Percentiles rank a stretch among this genome's conserved stretches.
phyloP scores from a whole-genome alignment of 192 early-diverging fungal species.

The Nowakowskiella sp. region DNA sequence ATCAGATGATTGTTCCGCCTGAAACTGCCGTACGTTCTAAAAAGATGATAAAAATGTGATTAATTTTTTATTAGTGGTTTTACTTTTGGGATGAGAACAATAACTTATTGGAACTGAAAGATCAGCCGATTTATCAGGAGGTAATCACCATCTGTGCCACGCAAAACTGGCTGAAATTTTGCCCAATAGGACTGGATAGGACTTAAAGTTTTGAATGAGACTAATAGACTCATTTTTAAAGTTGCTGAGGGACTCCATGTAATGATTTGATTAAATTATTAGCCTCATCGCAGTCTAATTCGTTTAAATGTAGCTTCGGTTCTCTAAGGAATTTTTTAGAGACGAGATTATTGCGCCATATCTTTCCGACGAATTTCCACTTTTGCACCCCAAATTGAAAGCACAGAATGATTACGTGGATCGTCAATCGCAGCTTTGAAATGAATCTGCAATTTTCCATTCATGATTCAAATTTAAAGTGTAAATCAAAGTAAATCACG shows the following conservation, averaged over 20 bases:
- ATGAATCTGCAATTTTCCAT: too few relatives aligned
- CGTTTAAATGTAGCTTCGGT: too few relatives aligned
- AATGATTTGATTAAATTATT: too few relatives aligned
- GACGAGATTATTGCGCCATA: too few relatives aligned
- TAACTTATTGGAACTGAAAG: conserved; percentile 15
- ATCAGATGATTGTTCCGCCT: conserved; percentile 58
- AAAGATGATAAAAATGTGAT: neutral
- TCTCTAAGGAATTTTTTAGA: too few relatives aligned
- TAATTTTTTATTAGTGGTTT: conserved; percentile 16
- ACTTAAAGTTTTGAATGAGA: conserved; percentile 22
- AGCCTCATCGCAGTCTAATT: too few relatives aligned
- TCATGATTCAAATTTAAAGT: too few relatives aligned
- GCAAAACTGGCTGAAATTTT: neutral
- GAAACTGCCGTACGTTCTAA: conserved; percentile 23
- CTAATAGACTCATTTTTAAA: conserved; percentile 18
- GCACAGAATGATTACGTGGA: too few relatives aligned
- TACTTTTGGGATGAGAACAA: conserved; percentile 31
- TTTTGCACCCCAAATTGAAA: too few relatives aligned
- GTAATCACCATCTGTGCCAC: neutral
- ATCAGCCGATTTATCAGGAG: conserved; percentile 28
- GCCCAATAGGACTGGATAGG: conserved; percentile 29
- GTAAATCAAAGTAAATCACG: too few relatives aligned
- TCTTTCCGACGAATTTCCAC: too few relatives aligned
- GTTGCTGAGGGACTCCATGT: conserved; percentile 25
- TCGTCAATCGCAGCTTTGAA: too few relatives aligned